phyloP scores from a whole-genome alignment of 179 eudicot species.

The Actinidia polygama region DNA sequence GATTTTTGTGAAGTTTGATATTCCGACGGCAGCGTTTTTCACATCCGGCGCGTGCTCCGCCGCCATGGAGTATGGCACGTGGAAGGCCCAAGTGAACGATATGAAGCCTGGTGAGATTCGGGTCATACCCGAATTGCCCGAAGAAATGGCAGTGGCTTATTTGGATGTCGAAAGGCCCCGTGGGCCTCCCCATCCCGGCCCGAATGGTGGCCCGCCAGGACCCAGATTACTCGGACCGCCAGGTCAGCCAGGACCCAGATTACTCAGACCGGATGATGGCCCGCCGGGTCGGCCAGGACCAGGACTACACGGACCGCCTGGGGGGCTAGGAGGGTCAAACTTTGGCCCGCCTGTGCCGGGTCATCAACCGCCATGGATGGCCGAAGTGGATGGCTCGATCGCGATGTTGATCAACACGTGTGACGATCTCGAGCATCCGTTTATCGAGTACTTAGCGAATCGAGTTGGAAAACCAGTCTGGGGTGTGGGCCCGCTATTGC shows the following conservation, averaged over 20 bases:
- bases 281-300: too few species aligned
- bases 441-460: slow-evolving; percentile 39
- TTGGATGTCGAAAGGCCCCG: slow-evolving; percentile 34
- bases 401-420: slow-evolving; percentile 65
- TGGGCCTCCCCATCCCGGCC: slow-evolving; percentile 9
- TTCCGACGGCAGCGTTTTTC: slow-evolving; percentile 53
- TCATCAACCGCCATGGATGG: slow-evolving; percentile 46
- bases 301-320: slow-evolving; percentile 7
- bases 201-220: slow-evolving; percentile 3
- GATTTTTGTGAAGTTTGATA: slow-evolving; percentile 34
- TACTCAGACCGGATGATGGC: too few species aligned
- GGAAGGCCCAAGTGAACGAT: slow-evolving; percentile 39
- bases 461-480: slow-evolving; percentile 48
- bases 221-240: too few species aligned
- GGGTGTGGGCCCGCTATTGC: slow-evolving; percentile 71
- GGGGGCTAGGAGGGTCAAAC: slow-evolving; percentile 26
- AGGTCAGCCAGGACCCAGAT: too few species aligned
- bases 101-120: slow-evolving; percentile 51
- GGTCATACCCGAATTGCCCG: slow-evolving; percentile 54
- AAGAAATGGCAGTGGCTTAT: slow-evolving; percentile 51
- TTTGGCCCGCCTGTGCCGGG: slow-evolving; percentile 18
- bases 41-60: slow-evolving; percentile 68
- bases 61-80: slow-evolving; percentile 59
- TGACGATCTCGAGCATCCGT: slow-evolving; percentile 53
- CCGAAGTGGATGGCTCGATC: slow-evolving; percentile 49